Conservation (phyloP, 441 rosid species). For the Gossypium lobatum region DNA sequence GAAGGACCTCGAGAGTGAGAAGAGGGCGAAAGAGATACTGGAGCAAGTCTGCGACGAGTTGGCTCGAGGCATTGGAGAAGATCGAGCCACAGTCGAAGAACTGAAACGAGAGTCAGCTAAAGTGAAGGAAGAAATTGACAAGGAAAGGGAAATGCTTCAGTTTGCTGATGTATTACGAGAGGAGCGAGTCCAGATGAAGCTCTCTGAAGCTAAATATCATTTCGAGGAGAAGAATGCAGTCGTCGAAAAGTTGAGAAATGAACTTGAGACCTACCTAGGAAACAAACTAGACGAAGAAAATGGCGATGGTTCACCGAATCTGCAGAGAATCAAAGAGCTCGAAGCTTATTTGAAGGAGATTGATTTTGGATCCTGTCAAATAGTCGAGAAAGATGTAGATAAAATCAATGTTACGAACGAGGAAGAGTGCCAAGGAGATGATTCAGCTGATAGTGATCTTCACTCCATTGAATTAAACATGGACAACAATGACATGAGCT, state of each 20-base stretch:
- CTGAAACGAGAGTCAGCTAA: constrained; percentile 52
- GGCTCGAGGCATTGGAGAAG: constrained; percentile 65
- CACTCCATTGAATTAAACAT: constrained; percentile 86
- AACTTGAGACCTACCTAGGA: constrained; percentile 51
- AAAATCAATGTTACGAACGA: constrained; percentile 18
- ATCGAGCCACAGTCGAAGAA: constrained; percentile 48
- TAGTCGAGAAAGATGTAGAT: constrained; percentile 12
- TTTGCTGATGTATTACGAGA: constrained; percentile 83
- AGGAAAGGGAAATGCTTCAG: constrained; percentile 91
- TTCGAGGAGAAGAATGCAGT: constrained; percentile 85
- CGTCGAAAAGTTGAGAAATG: constrained; percentile 49
- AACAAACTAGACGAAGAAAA: constrained; percentile 26
- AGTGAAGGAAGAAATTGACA: constrained; percentile 67
- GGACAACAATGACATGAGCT: constrained; percentile 61
- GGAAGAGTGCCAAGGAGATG: constrained; percentile 33
- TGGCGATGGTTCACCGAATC: constrained; percentile 28
- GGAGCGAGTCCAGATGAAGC: constrained; percentile 96
- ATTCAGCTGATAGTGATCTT: constrained; percentile 72
- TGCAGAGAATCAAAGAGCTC: constrained; percentile 42
- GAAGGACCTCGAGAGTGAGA: constrained; percentile 66
- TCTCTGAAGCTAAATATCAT: constrained; percentile 66
- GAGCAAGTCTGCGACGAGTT: constrained; percentile 85
- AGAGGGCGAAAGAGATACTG: constrained; percentile 74
- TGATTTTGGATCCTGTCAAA: constrained; percentile 22
- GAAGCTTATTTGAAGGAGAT: constrained; percentile 35